Percentiles rank a stretch among this genome's conserved stretches.
phyloP scores from a whole-genome alignment of 2,329 filamentous ascomycete species.

The Colletotrichum lini region DNA sequence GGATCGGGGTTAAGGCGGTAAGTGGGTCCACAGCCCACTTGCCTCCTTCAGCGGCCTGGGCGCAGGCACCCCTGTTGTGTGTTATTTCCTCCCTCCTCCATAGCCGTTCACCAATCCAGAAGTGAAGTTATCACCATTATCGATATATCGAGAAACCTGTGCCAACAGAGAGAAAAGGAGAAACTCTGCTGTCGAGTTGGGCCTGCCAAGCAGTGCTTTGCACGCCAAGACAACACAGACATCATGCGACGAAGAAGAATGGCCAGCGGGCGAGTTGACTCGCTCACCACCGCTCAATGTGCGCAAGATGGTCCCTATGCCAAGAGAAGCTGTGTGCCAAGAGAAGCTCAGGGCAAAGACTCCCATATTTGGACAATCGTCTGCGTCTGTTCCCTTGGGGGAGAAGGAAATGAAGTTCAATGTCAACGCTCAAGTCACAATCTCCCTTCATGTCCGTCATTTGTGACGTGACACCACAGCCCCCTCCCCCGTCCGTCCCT shows the following conservation, averaged over 20 bases:
- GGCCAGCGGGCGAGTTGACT: slow-evolving; percentile 20
- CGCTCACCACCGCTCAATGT: slow-evolving; percentile 14
- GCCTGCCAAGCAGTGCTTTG: slow-evolving; percentile 25
- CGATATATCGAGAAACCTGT: no score
- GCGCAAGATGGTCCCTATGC: slow-evolving; percentile 8
- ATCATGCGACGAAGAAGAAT: slow-evolving; percentile 15
- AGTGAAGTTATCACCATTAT: no score
- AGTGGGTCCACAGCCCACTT: no score
- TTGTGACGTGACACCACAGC: not conserved
- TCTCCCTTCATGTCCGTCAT: not conserved
- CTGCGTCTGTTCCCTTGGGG: no score
- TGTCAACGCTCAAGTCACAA: not conserved
- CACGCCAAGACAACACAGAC: slow-evolving; percentile 26
- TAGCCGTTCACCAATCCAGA: no score
- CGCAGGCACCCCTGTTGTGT: no score
- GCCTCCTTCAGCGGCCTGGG: no score
- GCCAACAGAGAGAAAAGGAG: not conserved
- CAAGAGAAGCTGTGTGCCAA: not conserved
- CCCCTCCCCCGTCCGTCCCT: not conserved
- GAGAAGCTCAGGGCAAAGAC: no score
- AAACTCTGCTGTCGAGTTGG: slow-evolving; percentile 19
- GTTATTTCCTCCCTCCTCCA: no score
- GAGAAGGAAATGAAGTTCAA: slow-evolving; percentile 3
- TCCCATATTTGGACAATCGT: no score
- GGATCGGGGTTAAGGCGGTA: no score